These are phyloP conservation scores for Arctium minus DNA, from an alignment of 129 eudicot genomes.

Conservation along the genomic window DNA sequence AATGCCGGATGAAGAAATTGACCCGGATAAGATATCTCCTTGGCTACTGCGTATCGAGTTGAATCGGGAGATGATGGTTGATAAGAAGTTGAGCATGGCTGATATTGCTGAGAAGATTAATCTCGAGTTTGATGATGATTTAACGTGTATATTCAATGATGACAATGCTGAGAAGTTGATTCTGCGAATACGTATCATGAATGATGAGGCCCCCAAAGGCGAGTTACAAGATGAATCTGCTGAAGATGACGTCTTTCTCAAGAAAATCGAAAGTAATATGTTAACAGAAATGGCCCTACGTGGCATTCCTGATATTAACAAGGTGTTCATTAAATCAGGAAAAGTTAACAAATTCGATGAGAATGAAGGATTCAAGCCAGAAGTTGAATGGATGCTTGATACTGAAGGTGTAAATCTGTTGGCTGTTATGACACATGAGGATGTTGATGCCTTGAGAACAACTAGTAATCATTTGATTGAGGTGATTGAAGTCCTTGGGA, in stretches of 20 bases:
- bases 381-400: constrained; percentile 93
- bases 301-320: constrained; percentile 91
- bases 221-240: constrained; percentile 85
- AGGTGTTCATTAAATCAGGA: constrained; percentile 80
- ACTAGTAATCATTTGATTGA: constrained; percentile 95
- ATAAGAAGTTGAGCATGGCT: constrained; percentile 94
- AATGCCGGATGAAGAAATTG: constrained; percentile 96
- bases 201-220: constrained; percentile 92
- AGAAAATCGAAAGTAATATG: constrained; percentile 92
- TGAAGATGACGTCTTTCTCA: constrained; percentile 93
- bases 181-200: constrained; percentile 93
- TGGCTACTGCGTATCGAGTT: constrained; percentile 91
- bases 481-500: constrained; percentile 92
- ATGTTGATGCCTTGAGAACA: constrained; percentile 83
- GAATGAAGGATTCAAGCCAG: constrained; percentile 71
- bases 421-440: constrained; percentile 88
- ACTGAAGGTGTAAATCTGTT: constrained; percentile 97
- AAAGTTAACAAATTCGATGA: constrained; percentile 78
- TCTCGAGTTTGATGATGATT: constrained; percentile 83
- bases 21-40: constrained; percentile 89
- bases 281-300: constrained; percentile 93
- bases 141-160: constrained; percentile 87
- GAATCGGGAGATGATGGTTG: constrained; percentile 98
- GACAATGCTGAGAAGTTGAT: constrained; percentile 93
- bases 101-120: constrained; percentile 93